Base-by-base conservation (phyloP, 2,329 filamentous ascomycete species). In the Saccharata proteae region DNA sequence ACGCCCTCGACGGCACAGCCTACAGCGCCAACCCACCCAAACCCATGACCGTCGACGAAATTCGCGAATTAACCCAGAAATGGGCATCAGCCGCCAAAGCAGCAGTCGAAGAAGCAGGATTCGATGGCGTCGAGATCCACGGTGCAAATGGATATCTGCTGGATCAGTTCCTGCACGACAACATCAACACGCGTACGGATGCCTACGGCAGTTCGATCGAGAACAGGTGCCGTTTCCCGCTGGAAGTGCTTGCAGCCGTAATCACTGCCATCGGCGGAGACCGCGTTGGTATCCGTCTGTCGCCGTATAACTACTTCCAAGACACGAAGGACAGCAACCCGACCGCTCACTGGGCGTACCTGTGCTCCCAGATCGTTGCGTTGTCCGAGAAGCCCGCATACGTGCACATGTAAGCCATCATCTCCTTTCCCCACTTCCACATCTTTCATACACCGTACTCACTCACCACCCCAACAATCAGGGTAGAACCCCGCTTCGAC, bases 151-250 rank as follows among this genome's bases (percentile, higher is more conserved):
- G 77, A 3, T 83, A 82, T 44, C 59, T 84, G 2, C 49, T 79
- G 6, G 66, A 68, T 35, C 66, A 77, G 41, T 84, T 83, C 49
- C 57, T 79, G 10, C 76, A 71, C 39, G 64, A 67, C 36, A 34
- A 34, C 26, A 28, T 37, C 13, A 55, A 57, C 30, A 29, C 17
- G 13, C 45, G 52, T 27, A 46, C 40, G 2, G 51, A 53, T 29
- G 29, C 26, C 11, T 56, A 55, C 36, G 52, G 52, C 20, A 49
- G 51, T 32, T 42, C 41, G 10, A 40, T 43, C 4, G 43, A 49
- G 25, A 50, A 49, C 26, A 43, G 52, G 9, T 48, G 44, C 36
- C 40, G 43, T 11, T 54, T 55, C 38, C 32, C 44, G 3, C 44
- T 56, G 9, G 45, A 54, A 28, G 43, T 52, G 2, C 32, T 53